These are phyloP conservation scores for Excoecaria agallocha DNA, from an alignment of 345 rosid species.

Conservation along the genomic window DNA sequence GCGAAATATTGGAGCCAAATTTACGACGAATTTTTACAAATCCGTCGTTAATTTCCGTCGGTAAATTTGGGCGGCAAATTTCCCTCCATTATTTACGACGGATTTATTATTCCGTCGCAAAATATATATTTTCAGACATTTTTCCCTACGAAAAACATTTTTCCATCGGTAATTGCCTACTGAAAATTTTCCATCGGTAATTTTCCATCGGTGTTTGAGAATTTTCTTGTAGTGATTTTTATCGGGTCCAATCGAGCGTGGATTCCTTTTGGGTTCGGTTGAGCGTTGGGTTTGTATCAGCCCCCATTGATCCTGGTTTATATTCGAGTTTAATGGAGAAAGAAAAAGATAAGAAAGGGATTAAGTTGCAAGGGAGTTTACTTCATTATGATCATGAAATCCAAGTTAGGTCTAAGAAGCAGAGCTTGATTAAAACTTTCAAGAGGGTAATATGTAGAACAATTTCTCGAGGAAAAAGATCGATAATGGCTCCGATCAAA, in stretches of 20 bases:
- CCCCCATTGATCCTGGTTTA: conserved; percentile 21
- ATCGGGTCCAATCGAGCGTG: conserved; percentile 81
- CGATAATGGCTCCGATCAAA: conserved; percentile 56
- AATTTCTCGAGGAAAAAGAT: conserved; percentile 57
- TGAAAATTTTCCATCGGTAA: too few relatives aligned
- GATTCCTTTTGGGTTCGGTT: conserved; percentile 85
- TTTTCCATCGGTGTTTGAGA: too few relatives aligned
- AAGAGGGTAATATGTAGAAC: conserved; percentile 64
- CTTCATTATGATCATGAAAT: conserved; percentile 39
- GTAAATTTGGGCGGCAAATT: too few relatives aligned
- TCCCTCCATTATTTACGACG: too few relatives aligned
- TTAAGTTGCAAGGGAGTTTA: conserved; percentile 59
- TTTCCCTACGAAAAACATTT: too few relatives aligned
- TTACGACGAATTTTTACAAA: too few relatives aligned
- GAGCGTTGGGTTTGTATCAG: conserved; percentile 49
- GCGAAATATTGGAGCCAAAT: too few relatives aligned
- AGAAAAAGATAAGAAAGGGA: conserved; percentile 10
- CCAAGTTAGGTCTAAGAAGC: conserved; percentile 13
- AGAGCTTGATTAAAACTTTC: conserved; percentile 8
- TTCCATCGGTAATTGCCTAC: too few relatives aligned
- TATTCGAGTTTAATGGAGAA: conserved; percentile 47
- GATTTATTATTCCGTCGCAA: too few relatives aligned
- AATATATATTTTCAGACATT: too few relatives aligned
- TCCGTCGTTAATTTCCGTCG: too few relatives aligned
- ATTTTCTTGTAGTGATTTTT: too few relatives aligned